phyloP scores from a whole-genome alignment of 2,329 filamentous ascomycete genomes.

The Acrocalymma vagum region DNA sequence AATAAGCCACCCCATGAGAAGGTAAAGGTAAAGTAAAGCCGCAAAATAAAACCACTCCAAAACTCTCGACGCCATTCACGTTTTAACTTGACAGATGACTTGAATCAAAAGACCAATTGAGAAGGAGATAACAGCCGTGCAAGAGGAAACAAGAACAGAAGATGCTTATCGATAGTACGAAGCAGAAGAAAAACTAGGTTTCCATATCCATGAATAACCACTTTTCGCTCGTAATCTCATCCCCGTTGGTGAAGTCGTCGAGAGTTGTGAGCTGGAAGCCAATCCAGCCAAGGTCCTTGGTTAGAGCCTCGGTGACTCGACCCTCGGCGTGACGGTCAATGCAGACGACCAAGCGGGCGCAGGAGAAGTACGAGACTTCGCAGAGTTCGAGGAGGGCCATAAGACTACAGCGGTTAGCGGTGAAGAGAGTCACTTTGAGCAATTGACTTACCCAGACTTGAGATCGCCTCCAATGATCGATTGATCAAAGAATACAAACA shows the following conservation, averaged over 20 bases:
- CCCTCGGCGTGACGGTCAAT: conserved; percentile 74
- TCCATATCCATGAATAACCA: conserved; percentile 95
- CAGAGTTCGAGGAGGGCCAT: conserved; percentile 92
- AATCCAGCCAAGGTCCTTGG: conserved; percentile 90
- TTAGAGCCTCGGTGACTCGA: conserved; percentile 71
- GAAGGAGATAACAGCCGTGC: too few species aligned
- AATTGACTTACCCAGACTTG: conserved; percentile 79
- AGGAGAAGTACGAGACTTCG: conserved; percentile 74
- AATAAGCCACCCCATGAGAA: too few species aligned
- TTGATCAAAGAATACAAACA: conserved; percentile 90
- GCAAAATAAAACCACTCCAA: too few species aligned
- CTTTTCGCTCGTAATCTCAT: conserved; percentile 73
- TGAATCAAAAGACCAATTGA: too few species aligned
- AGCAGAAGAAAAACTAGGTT: conserved; percentile 59
- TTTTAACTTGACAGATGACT: too few species aligned
- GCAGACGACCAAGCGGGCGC: conserved; percentile 80
- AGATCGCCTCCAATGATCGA: conserved; percentile 77
- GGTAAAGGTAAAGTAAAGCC: too few species aligned
- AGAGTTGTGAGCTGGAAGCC: conserved; percentile 86
- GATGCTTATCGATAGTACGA: too few species aligned
- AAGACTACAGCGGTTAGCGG: conserved; percentile 49
- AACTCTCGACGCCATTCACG: too few species aligned
- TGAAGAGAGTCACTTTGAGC: not conserved
- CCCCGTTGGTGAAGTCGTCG: conserved; percentile 72
- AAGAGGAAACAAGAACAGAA: too few species aligned